Evolutionary conservation across 2,329 filamentous ascomycete genomes (phyloP).

Genomic region (Boeremia lycopersici): DNA sequence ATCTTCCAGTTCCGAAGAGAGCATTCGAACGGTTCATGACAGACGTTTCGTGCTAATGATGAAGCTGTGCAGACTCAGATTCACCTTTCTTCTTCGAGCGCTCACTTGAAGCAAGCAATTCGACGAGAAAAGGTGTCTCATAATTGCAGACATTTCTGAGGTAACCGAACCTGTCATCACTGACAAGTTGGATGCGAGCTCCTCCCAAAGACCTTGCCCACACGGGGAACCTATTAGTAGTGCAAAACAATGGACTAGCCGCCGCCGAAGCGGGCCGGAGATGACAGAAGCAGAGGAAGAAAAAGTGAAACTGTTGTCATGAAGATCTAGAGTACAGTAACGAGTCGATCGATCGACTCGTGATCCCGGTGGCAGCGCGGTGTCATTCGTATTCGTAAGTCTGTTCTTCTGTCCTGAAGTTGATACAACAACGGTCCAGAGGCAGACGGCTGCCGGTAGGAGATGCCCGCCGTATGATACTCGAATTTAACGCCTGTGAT

Average conservation of each 20-base stretch:
- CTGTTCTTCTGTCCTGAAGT: constrained; percentile 18
- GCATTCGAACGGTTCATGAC: too few relatives aligned
- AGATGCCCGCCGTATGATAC: constrained; percentile 17
- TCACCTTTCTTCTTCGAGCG: constrained; percentile 40
- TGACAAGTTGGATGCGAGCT: constrained; percentile 1
- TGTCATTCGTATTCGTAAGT: constrained; percentile 1
- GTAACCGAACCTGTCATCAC: constrained; percentile 3
- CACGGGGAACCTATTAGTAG: constrained; percentile 32
- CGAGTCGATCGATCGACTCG: constrained; percentile 4
- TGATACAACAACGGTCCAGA: constrained; percentile 18
- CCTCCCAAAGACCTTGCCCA: constrained; percentile 27
- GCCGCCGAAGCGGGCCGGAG: constrained; percentile 2
- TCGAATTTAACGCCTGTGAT: constrained; percentile 15
- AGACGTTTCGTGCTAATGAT: too few relatives aligned
- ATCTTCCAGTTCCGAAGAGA: background rate
- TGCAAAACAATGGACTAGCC: background rate
- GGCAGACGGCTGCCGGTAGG: constrained; percentile 5
- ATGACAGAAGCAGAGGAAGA: constrained; percentile 14
- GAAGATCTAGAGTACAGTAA: constrained; percentile 29
- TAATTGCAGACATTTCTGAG: constrained; percentile 23
- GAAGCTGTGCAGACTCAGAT: background rate
- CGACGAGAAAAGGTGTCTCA: constrained; percentile 47
- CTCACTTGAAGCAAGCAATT: constrained; percentile 34
- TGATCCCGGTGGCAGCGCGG: background rate
- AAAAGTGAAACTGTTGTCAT: constrained; percentile 24